phyloP scores from a whole-genome alignment of 805 yeast species.

The Candida adriatica region DNA sequence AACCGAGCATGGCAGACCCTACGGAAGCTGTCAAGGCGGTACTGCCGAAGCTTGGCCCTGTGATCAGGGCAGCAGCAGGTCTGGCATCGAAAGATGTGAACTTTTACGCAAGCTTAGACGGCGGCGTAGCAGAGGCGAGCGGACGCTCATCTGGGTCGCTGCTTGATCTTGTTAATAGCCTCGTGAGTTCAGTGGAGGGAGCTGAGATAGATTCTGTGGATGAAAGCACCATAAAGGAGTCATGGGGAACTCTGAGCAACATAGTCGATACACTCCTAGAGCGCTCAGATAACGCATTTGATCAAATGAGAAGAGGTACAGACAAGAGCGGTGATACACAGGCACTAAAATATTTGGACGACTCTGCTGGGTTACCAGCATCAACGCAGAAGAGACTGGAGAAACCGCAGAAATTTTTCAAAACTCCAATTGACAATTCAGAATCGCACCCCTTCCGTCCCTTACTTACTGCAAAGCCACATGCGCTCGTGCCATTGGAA shows the following conservation, averaged over 20 bases:
- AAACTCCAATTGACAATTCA: conserved; percentile 55
- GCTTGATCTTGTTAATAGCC: conserved; percentile 37
- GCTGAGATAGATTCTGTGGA: conserved; percentile 20
- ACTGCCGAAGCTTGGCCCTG: conserved; percentile 43
- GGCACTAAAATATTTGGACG: conserved; percentile 45
- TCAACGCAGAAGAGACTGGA: conserved; percentile 27
- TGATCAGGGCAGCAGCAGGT: conserved; percentile 61
- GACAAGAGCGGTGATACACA: conserved; percentile 7
- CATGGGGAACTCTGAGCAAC: conserved; percentile 60
- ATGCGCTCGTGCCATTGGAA: conserved; percentile 51
- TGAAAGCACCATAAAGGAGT: conserved; percentile 38
- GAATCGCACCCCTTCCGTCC: conserved; percentile 76
- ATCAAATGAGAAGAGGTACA: conserved; percentile 26
- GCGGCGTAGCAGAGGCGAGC: conserved; percentile 32
- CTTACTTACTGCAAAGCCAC: conserved; percentile 61
- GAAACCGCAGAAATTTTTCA: conserved; percentile 69
- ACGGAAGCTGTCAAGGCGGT: conserved; percentile 2
- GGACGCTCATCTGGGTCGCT: conserved; percentile 35
- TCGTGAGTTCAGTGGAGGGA: conserved; percentile 32
- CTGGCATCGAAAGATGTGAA: conserved; percentile 76
- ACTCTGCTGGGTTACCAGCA: conserved; percentile 20
- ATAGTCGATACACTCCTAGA: conserved; percentile 69
- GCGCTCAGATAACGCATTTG: conserved; percentile 64
- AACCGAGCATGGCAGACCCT: too few species aligned
- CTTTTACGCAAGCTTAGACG: conserved; percentile 62